phyloP scores from a whole-genome alignment of 768 basidiomycete species.

The Pisolithus albus region DNA sequence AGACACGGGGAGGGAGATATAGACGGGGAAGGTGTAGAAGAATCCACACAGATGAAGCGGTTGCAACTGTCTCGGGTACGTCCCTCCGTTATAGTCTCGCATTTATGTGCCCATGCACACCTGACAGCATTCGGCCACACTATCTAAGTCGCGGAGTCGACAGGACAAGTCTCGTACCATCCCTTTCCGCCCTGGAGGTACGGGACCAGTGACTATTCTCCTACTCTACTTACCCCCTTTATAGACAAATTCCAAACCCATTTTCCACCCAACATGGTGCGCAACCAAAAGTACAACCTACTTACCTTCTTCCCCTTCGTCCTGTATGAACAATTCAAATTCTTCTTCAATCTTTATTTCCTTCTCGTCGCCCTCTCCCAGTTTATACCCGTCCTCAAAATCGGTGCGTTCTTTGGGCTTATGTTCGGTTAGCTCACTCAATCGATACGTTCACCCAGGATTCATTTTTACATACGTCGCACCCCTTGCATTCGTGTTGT shows the following conservation, averaged over 20 bases:
- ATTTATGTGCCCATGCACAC: background rate
- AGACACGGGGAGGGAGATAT: conserved; percentile 33
- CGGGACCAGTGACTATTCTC: conserved; percentile 5
- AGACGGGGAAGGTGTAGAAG: conserved; percentile 28
- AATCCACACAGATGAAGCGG: conserved; percentile 21
- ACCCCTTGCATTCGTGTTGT: conserved; percentile 90
- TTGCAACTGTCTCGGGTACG: conserved; percentile 15
- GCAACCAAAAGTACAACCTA: conserved; percentile 97
- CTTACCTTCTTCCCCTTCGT: conserved; percentile 97
- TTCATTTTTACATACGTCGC: conserved; percentile 95
- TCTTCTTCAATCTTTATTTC: conserved; percentile 99
- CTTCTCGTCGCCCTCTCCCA: conserved; percentile 94
- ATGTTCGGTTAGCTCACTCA: background rate
- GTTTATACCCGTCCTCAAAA: conserved; percentile 93
- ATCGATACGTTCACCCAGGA: conserved; percentile 40
- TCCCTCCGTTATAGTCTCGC: background rate
- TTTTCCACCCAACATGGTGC: conserved; percentile 84
- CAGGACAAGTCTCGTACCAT: conserved; percentile 75
- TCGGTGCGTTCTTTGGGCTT: conserved; percentile 48
- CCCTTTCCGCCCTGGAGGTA: conserved; percentile 70
- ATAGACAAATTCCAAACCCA: conserved; percentile 64
- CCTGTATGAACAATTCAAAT: conserved; percentile 99
- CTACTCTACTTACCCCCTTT: background rate
- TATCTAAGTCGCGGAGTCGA: conserved; percentile 9
- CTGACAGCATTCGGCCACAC: conserved; percentile 18